Conservation (phyloP, 2,329 filamentous ascomycete species). For the Fusarium camptoceras region DNA sequence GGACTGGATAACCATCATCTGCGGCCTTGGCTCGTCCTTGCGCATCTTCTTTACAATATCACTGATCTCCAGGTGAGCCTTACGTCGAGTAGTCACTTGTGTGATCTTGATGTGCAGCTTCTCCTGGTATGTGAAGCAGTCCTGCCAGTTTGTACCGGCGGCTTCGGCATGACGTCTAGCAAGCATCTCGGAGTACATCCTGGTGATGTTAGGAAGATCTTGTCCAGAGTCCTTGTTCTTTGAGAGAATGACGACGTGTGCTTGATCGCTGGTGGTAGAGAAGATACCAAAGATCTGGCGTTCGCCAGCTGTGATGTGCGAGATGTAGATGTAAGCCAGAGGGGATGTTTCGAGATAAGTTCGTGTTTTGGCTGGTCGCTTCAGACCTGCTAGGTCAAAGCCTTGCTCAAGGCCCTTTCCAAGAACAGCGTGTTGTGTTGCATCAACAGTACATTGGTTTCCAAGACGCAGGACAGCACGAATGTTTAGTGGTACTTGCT, state of each 20-base stretch:
- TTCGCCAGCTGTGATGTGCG: slow-evolving; percentile 91
- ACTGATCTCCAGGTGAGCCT: slow-evolving; percentile 87
- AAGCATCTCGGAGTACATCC: slow-evolving; percentile 84
- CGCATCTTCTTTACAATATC: slow-evolving; percentile 91
- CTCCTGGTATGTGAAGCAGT: slow-evolving; percentile 88
- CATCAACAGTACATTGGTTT: slow-evolving; percentile 92
- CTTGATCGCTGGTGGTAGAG: slow-evolving; percentile 82
- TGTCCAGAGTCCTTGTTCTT: slow-evolving; percentile 80
- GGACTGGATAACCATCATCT: slow-evolving; percentile 90
- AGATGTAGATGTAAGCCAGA: slow-evolving; percentile 89
- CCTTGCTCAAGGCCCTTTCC: slow-evolving; percentile 93
- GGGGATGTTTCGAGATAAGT: slow-evolving; percentile 80
- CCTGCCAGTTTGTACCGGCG: slow-evolving; percentile 78
- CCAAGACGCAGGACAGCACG: slow-evolving; percentile 90
- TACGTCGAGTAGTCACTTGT: slow-evolving; percentile 89
- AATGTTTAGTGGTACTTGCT: slow-evolving; percentile 86
- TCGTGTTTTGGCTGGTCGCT: slow-evolving; percentile 70
- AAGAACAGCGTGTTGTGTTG: slow-evolving; percentile 87
- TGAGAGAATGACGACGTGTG: slow-evolving; percentile 89
- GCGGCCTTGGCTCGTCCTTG: slow-evolving; percentile 82
- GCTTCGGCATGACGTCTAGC: slow-evolving; percentile 73
- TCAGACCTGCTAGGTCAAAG: slow-evolving; percentile 85
- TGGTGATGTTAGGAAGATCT: slow-evolving; percentile 89
- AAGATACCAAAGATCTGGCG: slow-evolving; percentile 94
- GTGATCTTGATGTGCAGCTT: slow-evolving; percentile 86